Evolutionary conservation across 257 asterid genomes (phyloP).

Genomic region (Cynanchum wilfordii): DNA sequence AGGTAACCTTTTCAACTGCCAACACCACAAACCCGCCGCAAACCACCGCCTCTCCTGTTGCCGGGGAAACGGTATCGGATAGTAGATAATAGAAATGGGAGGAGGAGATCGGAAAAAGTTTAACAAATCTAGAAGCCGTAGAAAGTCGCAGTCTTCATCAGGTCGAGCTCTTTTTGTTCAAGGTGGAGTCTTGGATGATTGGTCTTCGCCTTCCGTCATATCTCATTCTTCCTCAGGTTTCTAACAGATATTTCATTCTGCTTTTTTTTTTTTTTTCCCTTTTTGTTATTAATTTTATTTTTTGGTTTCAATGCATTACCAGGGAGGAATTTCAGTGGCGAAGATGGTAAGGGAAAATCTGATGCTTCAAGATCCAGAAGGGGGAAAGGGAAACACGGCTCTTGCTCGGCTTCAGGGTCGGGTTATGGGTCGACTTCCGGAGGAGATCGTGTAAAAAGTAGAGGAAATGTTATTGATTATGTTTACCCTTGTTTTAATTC

Average conservation of each 20-base stretch:
- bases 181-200: constrained; percentile 78
- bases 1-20: no score
- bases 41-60: neutral
- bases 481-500: constrained; percentile 37
- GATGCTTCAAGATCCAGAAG: constrained; percentile 28
- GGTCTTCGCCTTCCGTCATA: constrained; percentile 36
- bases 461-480: constrained; percentile 47
- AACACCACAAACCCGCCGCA: no score
- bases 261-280: neutral
- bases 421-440: constrained; percentile 23
- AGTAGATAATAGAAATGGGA: constrained; percentile 28
- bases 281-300: no score
- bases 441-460: constrained; percentile 29
- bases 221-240: constrained; percentile 77
- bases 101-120: constrained; percentile 44
- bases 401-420: constrained; percentile 23
- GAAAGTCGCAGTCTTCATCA: constrained; percentile 33
- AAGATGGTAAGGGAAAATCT: constrained; percentile 28
- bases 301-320: neutral
- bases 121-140: constrained; percentile 44
- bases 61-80: neutral
- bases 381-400: constrained; percentile 33
- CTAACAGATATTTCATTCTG: neutral
- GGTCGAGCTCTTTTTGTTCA: constrained; percentile 58
- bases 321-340: constrained; percentile 47